phyloP scores from a whole-genome alignment of 176 grass and related monocot species.

The Triticum monococcum region DNA sequence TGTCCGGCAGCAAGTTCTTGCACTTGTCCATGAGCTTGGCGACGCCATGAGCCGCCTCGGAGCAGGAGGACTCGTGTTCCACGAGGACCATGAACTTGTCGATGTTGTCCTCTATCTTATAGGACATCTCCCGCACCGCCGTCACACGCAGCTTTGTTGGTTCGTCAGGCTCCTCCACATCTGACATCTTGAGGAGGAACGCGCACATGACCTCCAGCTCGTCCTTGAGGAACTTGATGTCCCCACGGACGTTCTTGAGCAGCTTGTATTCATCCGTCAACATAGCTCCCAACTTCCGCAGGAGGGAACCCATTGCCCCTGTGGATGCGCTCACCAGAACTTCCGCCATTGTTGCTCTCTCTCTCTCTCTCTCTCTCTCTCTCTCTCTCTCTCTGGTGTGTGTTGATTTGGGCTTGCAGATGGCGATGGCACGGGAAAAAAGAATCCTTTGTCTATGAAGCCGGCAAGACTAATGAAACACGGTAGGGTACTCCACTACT shows the following conservation, averaged over 20 bases:
- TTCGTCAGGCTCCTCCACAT: neutral
- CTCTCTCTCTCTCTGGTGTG: neutral
- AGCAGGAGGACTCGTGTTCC: neutral
- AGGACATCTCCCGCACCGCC: neutral
- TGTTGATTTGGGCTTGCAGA: neutral
- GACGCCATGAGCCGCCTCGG: neutral
- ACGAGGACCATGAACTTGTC: neutral
- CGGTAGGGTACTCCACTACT: too few relatives aligned
- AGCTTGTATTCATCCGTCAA: neutral
- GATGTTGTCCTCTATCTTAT: constrained; percentile 6
- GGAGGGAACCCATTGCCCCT: neutral
- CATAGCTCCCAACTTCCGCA: neutral
- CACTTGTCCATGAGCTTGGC: neutral
- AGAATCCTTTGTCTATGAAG: too few relatives aligned
- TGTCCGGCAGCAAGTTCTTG: neutral
- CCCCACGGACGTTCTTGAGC: neutral
- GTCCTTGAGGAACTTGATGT: too few relatives aligned
- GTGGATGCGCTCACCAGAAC: neutral
- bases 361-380: neutral
- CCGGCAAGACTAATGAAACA: too few relatives aligned
- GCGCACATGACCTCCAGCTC: neutral
- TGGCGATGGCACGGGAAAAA: neutral
- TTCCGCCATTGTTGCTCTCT: neutral
- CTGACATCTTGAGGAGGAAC: neutral
- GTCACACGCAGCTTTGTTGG: neutral